Evolutionary conservation across 2,329 filamentous ascomycete genomes (phyloP), one percentile per base, ranked within the genome.

Genomic region (Clathrospora elynae): DNA sequence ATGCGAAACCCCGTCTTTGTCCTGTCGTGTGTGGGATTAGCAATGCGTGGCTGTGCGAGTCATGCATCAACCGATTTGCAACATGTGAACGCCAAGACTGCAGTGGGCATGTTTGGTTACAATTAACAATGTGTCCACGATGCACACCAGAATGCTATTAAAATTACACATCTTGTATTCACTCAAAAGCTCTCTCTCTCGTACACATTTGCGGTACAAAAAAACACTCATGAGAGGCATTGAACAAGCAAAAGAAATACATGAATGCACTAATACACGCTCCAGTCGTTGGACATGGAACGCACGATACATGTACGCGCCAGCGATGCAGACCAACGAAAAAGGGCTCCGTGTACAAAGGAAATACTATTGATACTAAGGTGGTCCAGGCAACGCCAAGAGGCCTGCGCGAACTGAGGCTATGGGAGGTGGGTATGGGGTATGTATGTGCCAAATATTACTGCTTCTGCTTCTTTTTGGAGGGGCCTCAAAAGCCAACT

Each of bases 381-480:
- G 33, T 33, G 38, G 20, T 10, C 10, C 20, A 10, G 10, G 20
- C 20, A 10, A 28, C 12, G 9, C 19, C 34, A 17, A n/a, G 22
- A 8, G 18, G 33, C 25, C 35, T 35, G 35, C 37, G 28, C 30
- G 30, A 39, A 38, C 46, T 36, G 17, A 20, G 39, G 33, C 17
- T 29, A 40, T 29, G 20, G 22, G 44, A 37, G 32, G 40, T 29
- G 53, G 48, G 51, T 48, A 41, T 38, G 47, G 48, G 53, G 45
- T 58, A 57, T 54, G 54, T 57, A 55, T 61, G 49, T 59, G 51
- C 50, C 57, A 63, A n/a, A 52, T 59, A 66, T 64, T 66, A 64
- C 51, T 59, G 55, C 54, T 51, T 51, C 46, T 57, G 42, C 53
- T 52, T 49, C n/a, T n/a, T n/a, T n/a, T n/a, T n/a, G n/a, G n/a